Base-by-base conservation (phyloP, 1,284 basidiomycete genomes). In the Phlebopus sp. region DNA sequence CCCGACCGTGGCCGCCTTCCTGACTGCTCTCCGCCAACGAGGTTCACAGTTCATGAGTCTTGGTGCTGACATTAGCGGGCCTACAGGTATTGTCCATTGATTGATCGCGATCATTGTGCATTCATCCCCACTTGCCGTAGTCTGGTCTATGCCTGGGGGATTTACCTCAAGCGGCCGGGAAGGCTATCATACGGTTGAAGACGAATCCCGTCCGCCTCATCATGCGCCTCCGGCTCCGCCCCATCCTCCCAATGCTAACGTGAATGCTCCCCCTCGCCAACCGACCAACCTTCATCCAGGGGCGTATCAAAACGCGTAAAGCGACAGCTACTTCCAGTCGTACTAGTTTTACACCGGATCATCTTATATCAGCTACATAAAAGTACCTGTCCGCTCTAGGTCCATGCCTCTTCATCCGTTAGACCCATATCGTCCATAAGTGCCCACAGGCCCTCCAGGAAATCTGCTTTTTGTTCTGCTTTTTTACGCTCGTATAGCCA, bases 91-190 rank as follows among this genome's bases (percentile, higher is more conserved):
- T 18, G 47, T 55, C 5, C 8, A 56, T 19, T 41, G 7, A 11
- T 5, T 1, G 17, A 4, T 23, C 21, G 14, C 21, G 11, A 18
- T 31, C 9, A 10, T 11, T 29, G 5, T 11, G 8, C 0, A 8
- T 13, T 13, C 10, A 7, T 10, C 5, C 17, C 11, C 9, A 11
- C 39, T 46, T 11, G 44, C 51, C 52, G 37, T 54, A 90, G 88
- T 90, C 14, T 91, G 88, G 88, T 81, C 86, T 17, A 91, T 91
- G 88, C 89, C 88, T 2, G 88, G 88, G 15, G 87, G 86, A 0
- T 87, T 89, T 63, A 81, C 81, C 0, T 76, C 77, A 9, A 58
- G 68, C 37, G 72, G 72, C 27, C 71, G 81, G 36, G 80, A 81
- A 44, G 86, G 86, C 2, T 91, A 91, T 63, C 85, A 90, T 60